A percentile compares a stretch with the other conserved stretches of the same genome.
Evolutionary conservation across 371 early-diverging fungal species (phyloP).

Genomic region (Apophysomyces trapeziformis): DNA sequence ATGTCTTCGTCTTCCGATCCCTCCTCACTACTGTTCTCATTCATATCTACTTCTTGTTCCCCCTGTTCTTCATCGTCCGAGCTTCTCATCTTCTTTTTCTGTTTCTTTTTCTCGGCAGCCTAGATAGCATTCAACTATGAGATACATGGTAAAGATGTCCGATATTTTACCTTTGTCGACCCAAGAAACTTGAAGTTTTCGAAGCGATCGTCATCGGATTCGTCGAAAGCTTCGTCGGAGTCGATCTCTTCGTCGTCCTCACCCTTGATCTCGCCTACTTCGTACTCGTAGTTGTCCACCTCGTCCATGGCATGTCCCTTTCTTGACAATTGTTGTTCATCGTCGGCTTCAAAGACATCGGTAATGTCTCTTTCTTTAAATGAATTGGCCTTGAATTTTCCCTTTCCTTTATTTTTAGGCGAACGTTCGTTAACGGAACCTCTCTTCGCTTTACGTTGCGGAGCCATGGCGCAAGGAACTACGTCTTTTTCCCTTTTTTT

Average conservation of each 20-base stretch:
- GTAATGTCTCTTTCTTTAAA: slow-evolving; percentile 10
- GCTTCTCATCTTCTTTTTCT: slow-evolving; percentile 28
- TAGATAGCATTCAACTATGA: background rate
- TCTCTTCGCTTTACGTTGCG: slow-evolving; percentile 1
- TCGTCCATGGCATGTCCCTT: slow-evolving; percentile 69
- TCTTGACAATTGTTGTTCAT: slow-evolving; percentile 50
- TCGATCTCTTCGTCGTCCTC: slow-evolving; percentile 95
- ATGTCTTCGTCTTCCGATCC: slow-evolving; percentile 59
- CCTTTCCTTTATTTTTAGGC: slow-evolving; percentile 3
- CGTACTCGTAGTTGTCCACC: slow-evolving; percentile 79
- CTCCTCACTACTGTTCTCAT: slow-evolving; percentile 57
- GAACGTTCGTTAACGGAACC: background rate
- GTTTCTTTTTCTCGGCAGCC: slow-evolving; percentile 33
- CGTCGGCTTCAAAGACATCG: slow-evolving; percentile 63
- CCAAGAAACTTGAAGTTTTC: slow-evolving; percentile 68
- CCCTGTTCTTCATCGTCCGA: slow-evolving; percentile 25
- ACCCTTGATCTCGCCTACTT: slow-evolving; percentile 69
- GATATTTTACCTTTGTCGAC: slow-evolving; percentile 28
- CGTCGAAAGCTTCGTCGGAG: slow-evolving; percentile 89
- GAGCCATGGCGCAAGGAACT: slow-evolving; percentile 8
- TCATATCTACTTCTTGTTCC: slow-evolving; percentile 47
- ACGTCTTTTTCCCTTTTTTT: background rate
- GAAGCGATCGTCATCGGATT: slow-evolving; percentile 83
- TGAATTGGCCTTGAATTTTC: background rate
- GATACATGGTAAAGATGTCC: background rate